phyloP scores from a whole-genome alignment of 2,329 filamentous ascomycete species.

The Leptographium procerum region DNA sequence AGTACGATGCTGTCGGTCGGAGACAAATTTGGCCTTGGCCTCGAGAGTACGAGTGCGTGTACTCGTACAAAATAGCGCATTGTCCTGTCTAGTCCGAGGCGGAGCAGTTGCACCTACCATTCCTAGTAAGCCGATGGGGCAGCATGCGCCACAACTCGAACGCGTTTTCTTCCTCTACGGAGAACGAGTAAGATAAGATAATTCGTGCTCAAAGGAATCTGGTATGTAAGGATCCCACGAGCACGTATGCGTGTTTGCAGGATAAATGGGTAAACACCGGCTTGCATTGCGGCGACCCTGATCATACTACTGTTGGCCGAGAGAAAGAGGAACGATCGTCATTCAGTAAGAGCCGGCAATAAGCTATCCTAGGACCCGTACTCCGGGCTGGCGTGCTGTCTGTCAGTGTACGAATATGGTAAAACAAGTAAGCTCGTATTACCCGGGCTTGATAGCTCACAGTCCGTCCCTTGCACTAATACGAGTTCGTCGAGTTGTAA shows the following conservation, averaged over 20 bases:
- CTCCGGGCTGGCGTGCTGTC: not conserved
- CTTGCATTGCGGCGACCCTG: too few species aligned
- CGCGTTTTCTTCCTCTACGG: too few species aligned
- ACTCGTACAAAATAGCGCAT: not conserved
- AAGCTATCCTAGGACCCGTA: not conserved
- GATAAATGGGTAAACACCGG: too few species aligned
- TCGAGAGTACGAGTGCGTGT: not conserved
- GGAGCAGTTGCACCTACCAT: not conserved
- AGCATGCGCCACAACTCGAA: not conserved
- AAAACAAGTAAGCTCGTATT: not conserved
- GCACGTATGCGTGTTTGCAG: too few species aligned
- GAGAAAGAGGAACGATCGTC: too few species aligned
- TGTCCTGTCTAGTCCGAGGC: not conserved
- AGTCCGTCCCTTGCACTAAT: too few species aligned
- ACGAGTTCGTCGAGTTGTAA: too few species aligned
- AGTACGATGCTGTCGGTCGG: not conserved
- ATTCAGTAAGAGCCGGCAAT: too few species aligned
- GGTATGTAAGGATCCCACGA: too few species aligned
- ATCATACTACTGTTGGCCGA: too few species aligned
- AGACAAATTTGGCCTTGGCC: not conserved
- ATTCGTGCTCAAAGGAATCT: too few species aligned
- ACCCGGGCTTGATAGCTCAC: not conserved
- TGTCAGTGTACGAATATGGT: not conserved
- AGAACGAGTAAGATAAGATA: too few species aligned
- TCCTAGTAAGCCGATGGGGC: not conserved